A percentile compares a stretch with the other conserved stretches of the same genome.
phyloP scores from a whole-genome alignment of 2,329 filamentous ascomycete species.

The Leptographium procerum region DNA sequence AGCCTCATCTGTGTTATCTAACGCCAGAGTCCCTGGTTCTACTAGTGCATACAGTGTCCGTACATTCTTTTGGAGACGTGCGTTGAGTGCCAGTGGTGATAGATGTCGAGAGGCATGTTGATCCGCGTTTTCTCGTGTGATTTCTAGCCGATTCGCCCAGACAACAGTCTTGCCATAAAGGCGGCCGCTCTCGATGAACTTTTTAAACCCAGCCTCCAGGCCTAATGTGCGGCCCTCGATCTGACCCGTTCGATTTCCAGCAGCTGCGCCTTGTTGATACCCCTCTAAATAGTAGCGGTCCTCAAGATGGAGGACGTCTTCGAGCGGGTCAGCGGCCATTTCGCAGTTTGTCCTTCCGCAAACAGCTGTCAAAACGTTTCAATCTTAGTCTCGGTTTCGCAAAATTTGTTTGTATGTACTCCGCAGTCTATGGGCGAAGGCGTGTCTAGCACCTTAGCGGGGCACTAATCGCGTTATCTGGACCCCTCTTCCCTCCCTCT shows the following conservation, averaged over 20 bases:
- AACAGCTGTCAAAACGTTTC: too few relatives aligned
- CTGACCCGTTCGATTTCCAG: conserved; percentile 67
- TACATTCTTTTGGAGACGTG: conserved; percentile 67
- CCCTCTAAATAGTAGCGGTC: conserved; percentile 72
- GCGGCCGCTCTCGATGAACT: conserved; percentile 70
- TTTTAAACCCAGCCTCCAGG: conserved; percentile 86
- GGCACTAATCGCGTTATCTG: background rate
- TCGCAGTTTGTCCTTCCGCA: background rate
- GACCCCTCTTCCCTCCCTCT: background rate
- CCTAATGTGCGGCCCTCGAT: conserved; percentile 86
- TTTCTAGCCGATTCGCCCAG: conserved; percentile 64
- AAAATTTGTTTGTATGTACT: too few relatives aligned
- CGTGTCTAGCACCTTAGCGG: too few relatives aligned
- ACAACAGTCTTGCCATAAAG: conserved; percentile 68
- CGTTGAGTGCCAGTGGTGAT: conserved; percentile 40
- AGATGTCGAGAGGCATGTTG: conserved; percentile 14
- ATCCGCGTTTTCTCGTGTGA: background rate
- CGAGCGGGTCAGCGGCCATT: conserved; percentile 35
- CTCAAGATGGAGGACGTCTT: conserved; percentile 48
- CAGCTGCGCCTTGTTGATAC: conserved; percentile 60
- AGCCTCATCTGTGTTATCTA: conserved; percentile 74
- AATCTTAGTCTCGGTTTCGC: too few relatives aligned
- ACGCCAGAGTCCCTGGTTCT: conserved; percentile 66
- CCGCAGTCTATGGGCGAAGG: background rate
- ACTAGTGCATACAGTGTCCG: conserved; percentile 63